A percentile compares a stretch with the other conserved stretches of the same genome.
phyloP scores from a whole-genome alignment of 225 moss, liverwort and hornwort species.

The Pseudisothecium myosuroides region DNA sequence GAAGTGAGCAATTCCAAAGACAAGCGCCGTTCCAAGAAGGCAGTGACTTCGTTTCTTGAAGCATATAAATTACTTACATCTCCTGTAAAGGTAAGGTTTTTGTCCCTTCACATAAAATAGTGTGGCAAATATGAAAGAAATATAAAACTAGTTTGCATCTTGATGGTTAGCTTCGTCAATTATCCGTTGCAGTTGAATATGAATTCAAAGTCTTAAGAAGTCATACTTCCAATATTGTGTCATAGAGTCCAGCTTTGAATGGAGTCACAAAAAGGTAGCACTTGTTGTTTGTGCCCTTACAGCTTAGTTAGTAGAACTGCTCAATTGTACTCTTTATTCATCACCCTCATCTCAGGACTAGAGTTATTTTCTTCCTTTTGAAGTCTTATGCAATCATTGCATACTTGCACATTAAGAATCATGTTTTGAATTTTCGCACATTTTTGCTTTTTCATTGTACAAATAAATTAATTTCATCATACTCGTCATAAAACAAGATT shows the following conservation, averaged over 20 bases:
- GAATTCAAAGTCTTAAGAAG: neutral
- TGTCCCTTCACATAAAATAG: no score
- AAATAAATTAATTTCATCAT: neutral
- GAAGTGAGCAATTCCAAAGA: constrained; percentile 21
- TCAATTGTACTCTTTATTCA: neutral
- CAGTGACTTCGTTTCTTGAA: constrained; percentile 54
- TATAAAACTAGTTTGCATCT: neutral
- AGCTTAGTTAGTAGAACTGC: neutral
- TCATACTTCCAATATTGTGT: neutral
- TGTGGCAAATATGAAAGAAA: neutral
- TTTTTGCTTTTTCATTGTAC: neutral
- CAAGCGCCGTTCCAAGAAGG: constrained; percentile 5
- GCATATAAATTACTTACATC: constrained; percentile 60
- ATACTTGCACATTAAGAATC: neutral
- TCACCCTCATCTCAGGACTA: neutral
- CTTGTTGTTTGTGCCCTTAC: neutral
- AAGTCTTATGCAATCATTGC: neutral
- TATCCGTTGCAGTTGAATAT: neutral
- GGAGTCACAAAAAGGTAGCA: neutral
- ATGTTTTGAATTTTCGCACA: neutral
- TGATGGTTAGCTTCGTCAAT: neutral
- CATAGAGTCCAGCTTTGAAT: neutral
- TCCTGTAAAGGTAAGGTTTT: constrained; percentile 56
- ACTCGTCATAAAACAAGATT: neutral
- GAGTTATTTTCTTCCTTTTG: neutral